phyloP scores from a whole-genome alignment of 2,329 filamentous ascomycete genomes.

The Fusarium buxicola region DNA sequence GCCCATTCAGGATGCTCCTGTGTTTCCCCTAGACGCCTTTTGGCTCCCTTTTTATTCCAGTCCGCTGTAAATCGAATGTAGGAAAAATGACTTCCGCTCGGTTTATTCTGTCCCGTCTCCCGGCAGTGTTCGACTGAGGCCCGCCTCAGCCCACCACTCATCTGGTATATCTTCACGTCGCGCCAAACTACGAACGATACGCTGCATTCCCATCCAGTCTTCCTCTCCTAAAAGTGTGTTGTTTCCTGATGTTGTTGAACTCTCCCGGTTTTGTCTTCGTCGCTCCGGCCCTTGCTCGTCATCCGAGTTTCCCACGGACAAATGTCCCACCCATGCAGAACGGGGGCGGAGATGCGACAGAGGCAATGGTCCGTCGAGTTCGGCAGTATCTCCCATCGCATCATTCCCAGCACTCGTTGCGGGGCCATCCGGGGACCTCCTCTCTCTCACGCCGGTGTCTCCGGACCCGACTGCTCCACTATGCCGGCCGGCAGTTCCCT shows the following conservation, averaged over 20 bases:
- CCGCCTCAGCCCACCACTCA: slow-evolving; percentile 82
- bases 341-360: slow-evolving; percentile 14
- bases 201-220: slow-evolving; percentile 71
- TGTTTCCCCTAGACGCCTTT: slow-evolving; percentile 26
- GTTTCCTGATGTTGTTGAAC: slow-evolving; percentile 32
- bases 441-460: slow-evolving; percentile 2
- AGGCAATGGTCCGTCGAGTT: slow-evolving; percentile 11
- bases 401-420: not conserved
- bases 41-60: not conserved
- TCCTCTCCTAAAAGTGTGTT: slow-evolving; percentile 50
- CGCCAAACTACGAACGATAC: slow-evolving; percentile 76
- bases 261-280: slow-evolving; percentile 35
- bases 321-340: slow-evolving; percentile 43
- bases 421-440: slow-evolving; percentile 27
- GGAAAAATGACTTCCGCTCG: slow-evolving; percentile 3
- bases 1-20: not conserved
- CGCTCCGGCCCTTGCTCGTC: slow-evolving; percentile 40
- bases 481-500: slow-evolving; percentile 13
- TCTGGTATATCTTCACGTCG: slow-evolving; percentile 81
- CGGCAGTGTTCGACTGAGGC: slow-evolving; percentile 69
- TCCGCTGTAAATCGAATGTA: slow-evolving; percentile 13
- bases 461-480: slow-evolving; percentile 25
- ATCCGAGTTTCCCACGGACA: slow-evolving; percentile 45
- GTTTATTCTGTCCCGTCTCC: slow-evolving; percentile 45
- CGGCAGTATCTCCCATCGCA: not conserved